These are phyloP conservation scores for Calocybe cyanea DNA, from an alignment of 768 basidiomycete genomes.

Conservation along the genomic window DNA sequence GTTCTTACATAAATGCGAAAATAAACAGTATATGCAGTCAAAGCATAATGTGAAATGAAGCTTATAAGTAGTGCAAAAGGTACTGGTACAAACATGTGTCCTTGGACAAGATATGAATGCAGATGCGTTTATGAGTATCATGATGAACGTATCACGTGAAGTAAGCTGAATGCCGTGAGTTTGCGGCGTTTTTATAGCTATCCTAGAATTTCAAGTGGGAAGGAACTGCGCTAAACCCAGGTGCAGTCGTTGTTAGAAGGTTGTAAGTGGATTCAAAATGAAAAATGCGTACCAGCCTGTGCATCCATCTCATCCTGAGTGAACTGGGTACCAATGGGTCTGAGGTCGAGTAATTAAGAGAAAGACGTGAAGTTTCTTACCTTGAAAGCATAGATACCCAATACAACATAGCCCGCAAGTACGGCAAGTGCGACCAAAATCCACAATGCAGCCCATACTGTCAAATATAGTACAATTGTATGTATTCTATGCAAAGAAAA, in stretches of 20 bases:
- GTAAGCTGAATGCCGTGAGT: neutral
- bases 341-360: constrained; percentile 1
- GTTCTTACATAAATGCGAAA: too few species aligned
- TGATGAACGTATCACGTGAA: too few species aligned
- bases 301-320: constrained; percentile 58
- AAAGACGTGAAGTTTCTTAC: constrained; percentile 32
- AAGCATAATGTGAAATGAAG: constrained; percentile 1
- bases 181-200: neutral
- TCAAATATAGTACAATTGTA: neutral
- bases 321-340: constrained; percentile 28
- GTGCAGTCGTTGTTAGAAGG: too few species aligned
- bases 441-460: constrained; percentile 88
- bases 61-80: constrained; percentile 5
- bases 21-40: too few species aligned
- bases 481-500: neutral
- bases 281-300: constrained; percentile 59
- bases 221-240: constrained; percentile 48
- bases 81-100: constrained; percentile 2
- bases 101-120: constrained; percentile 1
- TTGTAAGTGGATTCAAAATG: constrained; percentile 2
- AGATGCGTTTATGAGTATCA: neutral
- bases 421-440: constrained; percentile 73
- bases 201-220: constrained; percentile 53
- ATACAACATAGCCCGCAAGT: constrained; percentile 72
- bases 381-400: constrained; percentile 85